phyloP scores from a whole-genome alignment of 192 early-diverging fungal genomes.

The Funneliformis mosseae region DNA sequence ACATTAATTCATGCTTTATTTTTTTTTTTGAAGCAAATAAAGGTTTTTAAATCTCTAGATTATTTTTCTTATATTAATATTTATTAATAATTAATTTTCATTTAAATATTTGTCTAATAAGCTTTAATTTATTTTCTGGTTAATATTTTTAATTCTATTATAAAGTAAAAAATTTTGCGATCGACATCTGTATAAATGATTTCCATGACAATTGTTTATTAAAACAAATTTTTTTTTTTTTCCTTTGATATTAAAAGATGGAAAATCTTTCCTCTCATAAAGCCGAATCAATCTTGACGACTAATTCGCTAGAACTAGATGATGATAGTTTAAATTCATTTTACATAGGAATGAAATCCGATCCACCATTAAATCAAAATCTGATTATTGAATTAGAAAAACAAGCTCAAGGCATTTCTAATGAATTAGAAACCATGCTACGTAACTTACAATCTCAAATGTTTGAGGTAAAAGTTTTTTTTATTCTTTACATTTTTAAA shows the following conservation, averaged over 20 bases:
- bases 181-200: no score
- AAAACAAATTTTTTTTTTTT: no score
- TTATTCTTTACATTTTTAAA: background rate
- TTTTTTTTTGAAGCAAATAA: no score
- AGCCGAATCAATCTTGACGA: background rate
- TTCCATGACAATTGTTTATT: no score
- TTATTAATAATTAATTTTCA: no score
- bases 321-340: background rate
- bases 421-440: slow-evolving; percentile 25
- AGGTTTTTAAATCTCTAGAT: no score
- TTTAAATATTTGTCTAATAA: no score
- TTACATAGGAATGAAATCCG: background rate
- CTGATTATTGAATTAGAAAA: slow-evolving; percentile 25
- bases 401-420: slow-evolving; percentile 11
- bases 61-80: no score
- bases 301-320: background rate
- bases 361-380: slow-evolving; percentile 3
- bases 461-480: slow-evolving; percentile 3
- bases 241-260: background rate
- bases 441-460: slow-evolving; percentile 22
- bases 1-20: no score
- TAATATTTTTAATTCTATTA: no score
- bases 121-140: no score
- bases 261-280: background rate
- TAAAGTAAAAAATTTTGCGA: no score